Base-by-base conservation (phyloP, 192 early-diverging fungal genomes). In the Gamsiella multidivaricata region DNA sequence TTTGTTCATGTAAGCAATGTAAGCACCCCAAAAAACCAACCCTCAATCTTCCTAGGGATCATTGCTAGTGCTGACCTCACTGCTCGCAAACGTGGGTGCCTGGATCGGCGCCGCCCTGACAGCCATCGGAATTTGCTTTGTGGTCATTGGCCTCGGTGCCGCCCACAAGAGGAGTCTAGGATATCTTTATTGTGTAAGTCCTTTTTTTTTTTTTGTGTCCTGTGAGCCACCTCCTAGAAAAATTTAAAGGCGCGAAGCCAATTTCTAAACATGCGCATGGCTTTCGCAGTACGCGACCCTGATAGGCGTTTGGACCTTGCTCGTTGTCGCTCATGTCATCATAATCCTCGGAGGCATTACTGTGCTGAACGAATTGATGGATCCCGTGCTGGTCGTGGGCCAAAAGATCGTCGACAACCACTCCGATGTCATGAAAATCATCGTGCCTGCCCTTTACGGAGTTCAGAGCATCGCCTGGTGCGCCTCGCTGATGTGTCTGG, bases 281-380 rank as follows among this genome's bases (percentile, higher is more conserved):
- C n/a, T n/a, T n/a, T n/a, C n/a, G n/a, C n/a, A 76, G 74, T 78
- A 78, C 41, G 54, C 74, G 0, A 78, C 60, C 3, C 34, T 78
- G 7, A 41, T 78, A 4, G 66, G 65, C 7, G 54, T 58, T 18
- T 78, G 74, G 74, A 37, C 22, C 4, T 15, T 63, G 3, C 65
- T 78, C 25, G 74, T 66, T 22, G 34, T 57, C n/a, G 28, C 37
- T 5, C 74, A 78, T 15, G 34, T 57, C 18, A 54, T 78, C 7
- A 55, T 61, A 32, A 8, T 78, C 54, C 54, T 54, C 11, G 49
- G 49, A 8, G 20, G 68, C 0, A 15, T 78, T 41, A 36, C 60
- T 2, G 5, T 69, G 2, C 74, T 66, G 5, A 33, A 51, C 3
- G 43, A 37, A 26, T 15, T 63, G 12, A 60, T 78, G 22, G 25